Percentiles rank a stretch among this genome's conserved stretches.
Conservation (phyloP, 2,329 filamentous ascomycete species). For the Nigrospora sphaerica region DNA sequence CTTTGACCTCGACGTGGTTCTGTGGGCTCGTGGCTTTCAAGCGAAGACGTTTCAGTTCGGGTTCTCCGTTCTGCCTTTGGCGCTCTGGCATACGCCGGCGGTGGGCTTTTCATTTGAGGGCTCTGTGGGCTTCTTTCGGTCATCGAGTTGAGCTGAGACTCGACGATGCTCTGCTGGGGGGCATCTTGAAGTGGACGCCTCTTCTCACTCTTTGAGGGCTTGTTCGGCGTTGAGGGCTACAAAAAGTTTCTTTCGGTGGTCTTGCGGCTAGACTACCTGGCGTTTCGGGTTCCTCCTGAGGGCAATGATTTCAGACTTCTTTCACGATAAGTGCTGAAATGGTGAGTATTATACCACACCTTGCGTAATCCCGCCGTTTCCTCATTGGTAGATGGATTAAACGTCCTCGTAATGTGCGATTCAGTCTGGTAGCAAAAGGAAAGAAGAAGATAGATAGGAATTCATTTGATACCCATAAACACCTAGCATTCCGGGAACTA, state of each 20-base stretch:
- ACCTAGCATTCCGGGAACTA: too few relatives aligned
- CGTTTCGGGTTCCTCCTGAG: too few relatives aligned
- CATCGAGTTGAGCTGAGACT: constrained; percentile 24
- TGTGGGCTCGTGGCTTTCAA: constrained; percentile 15
- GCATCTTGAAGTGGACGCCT: constrained; percentile 22
- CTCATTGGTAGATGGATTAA: too few relatives aligned
- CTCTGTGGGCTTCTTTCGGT: constrained; percentile 20
- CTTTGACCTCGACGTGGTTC: constrained; percentile 18
- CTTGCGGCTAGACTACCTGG: too few relatives aligned
- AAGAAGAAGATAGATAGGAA: too few relatives aligned
- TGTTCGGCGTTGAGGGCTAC: constrained; percentile 24
- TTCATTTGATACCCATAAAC: too few relatives aligned
- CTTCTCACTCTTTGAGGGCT: constrained; percentile 24
- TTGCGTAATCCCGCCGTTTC: too few relatives aligned
- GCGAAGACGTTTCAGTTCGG: constrained; percentile 8
- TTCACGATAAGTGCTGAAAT: too few relatives aligned
- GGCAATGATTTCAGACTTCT: too few relatives aligned
- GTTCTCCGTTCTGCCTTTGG: constrained; percentile 8
- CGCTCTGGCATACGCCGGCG: constrained; percentile 6
- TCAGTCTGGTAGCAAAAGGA: too few relatives aligned
- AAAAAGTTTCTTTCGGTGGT: constrained; percentile 10
- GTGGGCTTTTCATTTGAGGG: constrained; percentile 26
- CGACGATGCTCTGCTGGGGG: constrained; percentile 12
- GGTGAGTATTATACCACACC: too few relatives aligned
- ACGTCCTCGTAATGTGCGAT: too few relatives aligned